Evolutionary conservation across 495 filamentous ascomycete genomes (phyloP), one percentile per base, ranked within the genome.

Genomic region (Penicillium bovifimosum): DNA sequence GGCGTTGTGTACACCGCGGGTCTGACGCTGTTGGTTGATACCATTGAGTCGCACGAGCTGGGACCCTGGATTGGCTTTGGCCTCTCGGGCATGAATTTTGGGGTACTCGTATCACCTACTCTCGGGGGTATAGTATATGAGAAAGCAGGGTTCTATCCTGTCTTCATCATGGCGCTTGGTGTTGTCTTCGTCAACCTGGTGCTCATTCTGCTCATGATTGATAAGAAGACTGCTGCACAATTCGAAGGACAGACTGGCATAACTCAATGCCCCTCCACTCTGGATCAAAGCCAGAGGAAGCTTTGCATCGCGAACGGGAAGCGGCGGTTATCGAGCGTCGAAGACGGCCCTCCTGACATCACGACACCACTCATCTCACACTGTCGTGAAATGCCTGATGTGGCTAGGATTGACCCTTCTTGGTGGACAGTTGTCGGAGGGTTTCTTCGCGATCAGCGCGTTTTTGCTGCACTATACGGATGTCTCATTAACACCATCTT

Each of bases 1-100:
- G 28, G 38, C 3, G 47, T 50, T 10, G 29, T 41, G 8, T 50
- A 50, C 1, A 50, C 47, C 33, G 47, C 47, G 10, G 47, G 47
- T 7, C n/a, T 50, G 18, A 50, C 47, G 28, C 47, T 50, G 47
- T 27, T 50, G 16, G 47, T 50, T 17, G 39, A 50, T 17, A 34
- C 47, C 38, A 50, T 50, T n/a, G 47, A 50, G 47, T 50, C 47
- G 17, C 38, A 50, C 38, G 47, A 41, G 39, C 47, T 50, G 29
- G 47, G 47, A 27, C 38, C 47, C 38, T 50, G 47, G 47, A 42
- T 50, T 41, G 38, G 47, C 17, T 50, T 50, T 10, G 47, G 47
- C 14, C 47, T 50, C 6, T 50, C 47, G 2, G 47, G 47, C 16
- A 50, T 50, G 47, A 50, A 41, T 7, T 41, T 50, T 16, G 47